Evolutionary conservation across 2,329 filamentous ascomycete genomes (phyloP).

Genomic region (Alternaria dauci): DNA sequence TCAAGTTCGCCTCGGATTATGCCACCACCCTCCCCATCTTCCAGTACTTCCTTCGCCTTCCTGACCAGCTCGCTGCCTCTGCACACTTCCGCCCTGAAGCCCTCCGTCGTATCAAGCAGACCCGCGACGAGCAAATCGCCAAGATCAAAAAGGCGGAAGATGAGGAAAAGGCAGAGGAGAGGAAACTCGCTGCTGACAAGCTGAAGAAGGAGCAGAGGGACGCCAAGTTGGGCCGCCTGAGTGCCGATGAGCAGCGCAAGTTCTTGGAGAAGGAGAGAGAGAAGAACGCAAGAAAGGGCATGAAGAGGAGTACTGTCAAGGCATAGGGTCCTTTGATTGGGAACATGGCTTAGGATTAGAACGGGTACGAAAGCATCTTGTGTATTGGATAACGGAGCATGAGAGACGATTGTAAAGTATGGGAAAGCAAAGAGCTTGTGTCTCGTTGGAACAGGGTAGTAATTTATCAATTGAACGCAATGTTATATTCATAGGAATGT

Average conservation of each 20-base stretch:
- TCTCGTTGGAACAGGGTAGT: constrained; percentile 1
- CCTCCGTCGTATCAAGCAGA: constrained; percentile 79
- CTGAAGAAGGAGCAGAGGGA: constrained; percentile 81
- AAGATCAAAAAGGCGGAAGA: constrained; percentile 83
- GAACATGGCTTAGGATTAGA: not conserved
- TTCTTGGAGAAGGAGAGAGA: constrained; percentile 85
- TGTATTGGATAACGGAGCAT: not conserved
- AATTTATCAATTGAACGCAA: constrained; percentile 10
- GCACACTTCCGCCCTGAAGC: constrained; percentile 92
- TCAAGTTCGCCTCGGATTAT: constrained; percentile 68
- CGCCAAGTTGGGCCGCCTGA: constrained; percentile 74
- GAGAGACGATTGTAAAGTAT: constrained; percentile 10
- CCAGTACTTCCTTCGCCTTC: constrained; percentile 81
- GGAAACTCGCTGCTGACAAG: constrained; percentile 64
- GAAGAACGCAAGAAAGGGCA: constrained; percentile 73
- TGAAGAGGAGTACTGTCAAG: constrained; percentile 69
- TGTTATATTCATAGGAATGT: not conserved
- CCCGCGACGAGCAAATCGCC: constrained; percentile 80
- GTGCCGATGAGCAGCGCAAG: constrained; percentile 63
- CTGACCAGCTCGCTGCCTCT: constrained; percentile 77
- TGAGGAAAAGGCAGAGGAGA: constrained; percentile 71
- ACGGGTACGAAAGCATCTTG: not conserved
- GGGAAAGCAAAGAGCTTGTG: not conserved
- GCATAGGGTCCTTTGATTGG: constrained; percentile 32
- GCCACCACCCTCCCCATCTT: constrained; percentile 78